These are phyloP conservation scores for Graphium sp. DNA, from an alignment of 2,329 filamentous ascomycete species.

Conservation along the genomic window DNA sequence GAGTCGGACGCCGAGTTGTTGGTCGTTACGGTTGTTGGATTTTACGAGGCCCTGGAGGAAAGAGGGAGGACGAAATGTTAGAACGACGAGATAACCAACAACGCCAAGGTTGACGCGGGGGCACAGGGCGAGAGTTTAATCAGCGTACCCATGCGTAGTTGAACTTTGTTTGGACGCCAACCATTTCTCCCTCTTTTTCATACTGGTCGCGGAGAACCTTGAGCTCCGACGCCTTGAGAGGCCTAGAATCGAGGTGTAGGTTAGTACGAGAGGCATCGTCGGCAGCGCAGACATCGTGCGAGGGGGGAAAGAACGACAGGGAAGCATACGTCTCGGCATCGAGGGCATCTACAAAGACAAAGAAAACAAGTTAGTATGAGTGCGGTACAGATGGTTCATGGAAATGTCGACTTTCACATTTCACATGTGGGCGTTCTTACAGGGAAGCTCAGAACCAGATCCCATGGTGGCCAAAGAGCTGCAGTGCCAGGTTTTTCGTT, in stretches of 20 bases:
- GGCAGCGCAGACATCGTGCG: neutral
- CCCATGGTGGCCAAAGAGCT: no score
- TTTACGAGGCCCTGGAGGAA: slow-evolving; percentile 75
- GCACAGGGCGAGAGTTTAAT: neutral
- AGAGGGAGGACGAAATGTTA: slow-evolving; percentile 1
- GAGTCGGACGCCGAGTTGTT: slow-evolving; percentile 85
- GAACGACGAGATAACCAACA: no score
- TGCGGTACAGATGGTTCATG: slow-evolving; percentile 4
- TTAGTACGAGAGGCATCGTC: slow-evolving; percentile 6
- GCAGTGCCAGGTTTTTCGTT: no score
- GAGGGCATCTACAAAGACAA: slow-evolving; percentile 59
- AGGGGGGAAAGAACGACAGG: neutral
- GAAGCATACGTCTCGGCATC: slow-evolving; percentile 75
- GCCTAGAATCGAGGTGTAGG: slow-evolving; percentile 28
- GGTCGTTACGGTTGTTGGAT: slow-evolving; percentile 66
- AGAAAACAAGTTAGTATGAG: slow-evolving; percentile 5
- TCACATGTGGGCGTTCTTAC: no score
- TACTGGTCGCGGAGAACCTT: slow-evolving; percentile 87
- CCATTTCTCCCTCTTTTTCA: slow-evolving; percentile 94
- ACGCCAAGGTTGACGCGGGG: no score
- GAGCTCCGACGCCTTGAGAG: slow-evolving; percentile 81
- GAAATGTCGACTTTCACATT: no score
- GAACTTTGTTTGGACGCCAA: slow-evolving; percentile 96
- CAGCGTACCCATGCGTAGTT: slow-evolving; percentile 88
- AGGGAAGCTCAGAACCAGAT: no score